Conservation (phyloP, 148 eudicot genomes). For the Amaranthus cruentus region DNA sequence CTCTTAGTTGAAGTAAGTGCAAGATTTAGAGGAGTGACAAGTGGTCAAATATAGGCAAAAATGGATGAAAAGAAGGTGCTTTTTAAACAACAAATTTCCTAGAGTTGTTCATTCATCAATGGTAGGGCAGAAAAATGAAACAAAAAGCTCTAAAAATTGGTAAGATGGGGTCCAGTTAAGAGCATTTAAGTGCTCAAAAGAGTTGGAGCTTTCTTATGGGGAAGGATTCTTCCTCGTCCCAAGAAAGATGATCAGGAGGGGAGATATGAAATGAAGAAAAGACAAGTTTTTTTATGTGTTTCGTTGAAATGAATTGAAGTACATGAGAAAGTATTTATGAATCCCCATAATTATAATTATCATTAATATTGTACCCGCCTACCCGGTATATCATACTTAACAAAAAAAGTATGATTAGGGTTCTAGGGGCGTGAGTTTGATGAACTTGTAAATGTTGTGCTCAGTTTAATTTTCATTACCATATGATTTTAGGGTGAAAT, state of each 20-base stretch:
- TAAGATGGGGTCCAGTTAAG: background rate
- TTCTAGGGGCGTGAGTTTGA: background rate
- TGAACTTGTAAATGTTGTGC: too few relatives aligned
- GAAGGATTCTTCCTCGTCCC: conserved; percentile 18
- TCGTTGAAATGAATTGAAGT: background rate
- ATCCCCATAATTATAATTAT: conserved; percentile 9
- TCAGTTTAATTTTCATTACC: too few relatives aligned
- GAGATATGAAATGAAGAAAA: background rate
- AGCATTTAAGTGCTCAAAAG: conserved; percentile 6
- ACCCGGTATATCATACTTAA: too few relatives aligned
- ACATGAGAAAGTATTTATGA: conserved; percentile 13
- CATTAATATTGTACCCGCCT: too few relatives aligned
- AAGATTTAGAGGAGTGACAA: conserved; percentile 1
- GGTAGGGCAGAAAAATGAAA: background rate
- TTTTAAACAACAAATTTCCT: background rate
- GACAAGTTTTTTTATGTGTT: background rate
- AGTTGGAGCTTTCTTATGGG: conserved; percentile 13
- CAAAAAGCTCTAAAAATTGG: background rate
- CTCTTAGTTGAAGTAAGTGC: background rate
- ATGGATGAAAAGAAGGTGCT: background rate
- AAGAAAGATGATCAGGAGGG: background rate
- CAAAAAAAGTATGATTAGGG: too few relatives aligned
- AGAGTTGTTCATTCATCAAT: background rate
- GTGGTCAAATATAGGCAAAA: conserved; percentile 1
- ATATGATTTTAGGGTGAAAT: too few relatives aligned